These are phyloP conservation scores for Populus hybrid DNA, from an alignment of 441 rosid genomes.

Conservation along the genomic window DNA sequence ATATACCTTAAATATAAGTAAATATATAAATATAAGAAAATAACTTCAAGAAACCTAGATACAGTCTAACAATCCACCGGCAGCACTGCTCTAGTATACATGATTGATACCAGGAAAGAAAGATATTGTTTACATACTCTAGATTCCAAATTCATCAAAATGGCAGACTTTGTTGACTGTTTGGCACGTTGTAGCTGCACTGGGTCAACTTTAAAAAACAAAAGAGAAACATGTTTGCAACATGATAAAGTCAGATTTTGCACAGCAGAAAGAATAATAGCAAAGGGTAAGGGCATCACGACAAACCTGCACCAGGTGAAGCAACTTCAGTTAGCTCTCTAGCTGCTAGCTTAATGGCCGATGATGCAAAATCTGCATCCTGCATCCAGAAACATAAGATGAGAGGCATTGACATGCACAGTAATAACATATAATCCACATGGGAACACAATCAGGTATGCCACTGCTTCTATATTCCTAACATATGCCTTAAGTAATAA, in stretches of 20 bases:
- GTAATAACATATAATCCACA: neutral
- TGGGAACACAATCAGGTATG: neutral
- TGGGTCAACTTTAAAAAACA: slow-evolving; percentile 44
- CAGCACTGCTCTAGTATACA: neutral
- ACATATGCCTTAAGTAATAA: neutral
- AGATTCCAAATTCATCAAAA: slow-evolving; percentile 89
- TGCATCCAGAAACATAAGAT: neutral
- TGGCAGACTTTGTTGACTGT: slow-evolving; percentile 75
- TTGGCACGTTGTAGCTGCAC: slow-evolving; percentile 74
- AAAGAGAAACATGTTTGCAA: neutral
- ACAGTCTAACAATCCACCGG: neutral
- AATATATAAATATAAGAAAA: neutral
- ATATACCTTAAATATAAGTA: slow-evolving; percentile 10
- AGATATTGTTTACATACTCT: slow-evolving; percentile 38
- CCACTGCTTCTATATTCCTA: neutral
- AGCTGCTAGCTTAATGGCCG: neutral
- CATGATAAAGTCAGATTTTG: neutral
- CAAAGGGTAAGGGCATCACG: neutral
- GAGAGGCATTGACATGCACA: neutral
- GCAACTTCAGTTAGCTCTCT: neutral
- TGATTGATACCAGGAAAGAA: neutral
- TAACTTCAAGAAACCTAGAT: neutral
- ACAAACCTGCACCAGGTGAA: neutral
- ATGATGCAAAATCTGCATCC: neutral
- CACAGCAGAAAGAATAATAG: neutral